These are phyloP conservation scores for Nannochloris sp. DNA, from an alignment of 139 green algal genomes.

Conservation along the genomic window DNA sequence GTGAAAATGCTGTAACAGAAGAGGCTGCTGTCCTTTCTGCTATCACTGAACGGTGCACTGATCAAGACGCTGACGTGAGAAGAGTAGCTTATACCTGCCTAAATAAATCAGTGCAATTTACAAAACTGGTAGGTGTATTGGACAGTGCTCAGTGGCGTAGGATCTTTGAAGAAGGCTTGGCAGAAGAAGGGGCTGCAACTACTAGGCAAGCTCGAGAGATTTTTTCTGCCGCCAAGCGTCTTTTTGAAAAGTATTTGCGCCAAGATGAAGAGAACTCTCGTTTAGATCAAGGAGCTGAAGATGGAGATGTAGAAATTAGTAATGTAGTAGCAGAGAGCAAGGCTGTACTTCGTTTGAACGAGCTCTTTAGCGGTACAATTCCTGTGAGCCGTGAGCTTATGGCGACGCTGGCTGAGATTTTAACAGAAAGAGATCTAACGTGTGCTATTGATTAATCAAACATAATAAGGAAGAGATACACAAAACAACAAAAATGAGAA, in stretches of 20 bases:
- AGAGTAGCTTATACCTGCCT: not conserved
- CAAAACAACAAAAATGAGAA: too few relatives aligned
- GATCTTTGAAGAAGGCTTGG: not conserved
- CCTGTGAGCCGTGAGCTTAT: not conserved
- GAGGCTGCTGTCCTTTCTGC: not conserved
- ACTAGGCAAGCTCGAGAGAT: not conserved
- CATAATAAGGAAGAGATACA: too few relatives aligned
- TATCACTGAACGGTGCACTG: not conserved
- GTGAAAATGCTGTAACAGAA: not conserved
- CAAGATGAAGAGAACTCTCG: not conserved
- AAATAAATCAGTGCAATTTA: not conserved
- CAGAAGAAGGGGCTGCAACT: not conserved
- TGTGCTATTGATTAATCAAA: too few relatives aligned
- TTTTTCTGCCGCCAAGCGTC: not conserved
- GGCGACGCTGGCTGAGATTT: not conserved
- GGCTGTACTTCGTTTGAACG: too few relatives aligned
- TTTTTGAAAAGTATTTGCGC: not conserved
- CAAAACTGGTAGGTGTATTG: not conserved
- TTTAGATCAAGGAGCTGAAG: too few relatives aligned
- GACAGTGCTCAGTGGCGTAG: not conserved
- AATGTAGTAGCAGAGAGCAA: not conserved
- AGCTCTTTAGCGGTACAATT: too few relatives aligned
- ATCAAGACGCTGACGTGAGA: not conserved
- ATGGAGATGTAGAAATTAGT: too few relatives aligned
- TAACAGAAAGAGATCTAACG: not conserved